Base-by-base conservation (phyloP, 495 filamentous ascomycete genomes). In the Tricharina praecox region DNA sequence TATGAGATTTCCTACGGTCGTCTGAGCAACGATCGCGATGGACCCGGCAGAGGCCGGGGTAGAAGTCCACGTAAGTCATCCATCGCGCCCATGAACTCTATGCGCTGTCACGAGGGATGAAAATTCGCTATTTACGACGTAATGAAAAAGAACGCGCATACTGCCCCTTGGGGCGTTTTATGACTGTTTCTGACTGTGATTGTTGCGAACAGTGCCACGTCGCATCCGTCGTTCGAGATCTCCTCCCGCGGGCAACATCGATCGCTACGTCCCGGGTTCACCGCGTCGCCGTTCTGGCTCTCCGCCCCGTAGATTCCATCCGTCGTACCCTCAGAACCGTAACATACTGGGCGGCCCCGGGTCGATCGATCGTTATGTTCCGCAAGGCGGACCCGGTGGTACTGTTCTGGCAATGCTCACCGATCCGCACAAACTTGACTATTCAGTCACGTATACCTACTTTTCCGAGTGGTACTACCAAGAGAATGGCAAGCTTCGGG, bases 311-410 rank as follows among this genome's bases (percentile, higher is more conserved):
- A 43, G 47, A 25, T 35, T 33, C 21, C 19, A 44, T 25, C 13
- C 23, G 4, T 44, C 52, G 5, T 58, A 58, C 10, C 8, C 48
- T 13, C 56, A 58, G 24, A 54, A 57, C 24, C 39, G 40, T 25
- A 26, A 34, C 28, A 34, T 81, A 61, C 59, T 73, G 62, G 16
- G 73, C 71, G 23, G 76, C 75, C 9, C 76, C 5, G 74, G 76
- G 16, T 78, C 85, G 33, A 96, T 96, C 51, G 90, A 99, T 64
- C 81, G 92, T 40, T 99, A 99, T 63, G 82, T 96, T 20, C 90
- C 90, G 1, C 85, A 32, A 15, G 45, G 45, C 19, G 51, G 57
- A 13, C 16, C 55, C 34, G 26, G 23, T 25, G 19, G 16, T 40
- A 28, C 25, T 33, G 25, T 21, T 59, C 63, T 13, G 67, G 66